Evolutionary conservation across 352 stramenopile species (phyloP).

Genomic region (Pythium grandisporangium): DNA sequence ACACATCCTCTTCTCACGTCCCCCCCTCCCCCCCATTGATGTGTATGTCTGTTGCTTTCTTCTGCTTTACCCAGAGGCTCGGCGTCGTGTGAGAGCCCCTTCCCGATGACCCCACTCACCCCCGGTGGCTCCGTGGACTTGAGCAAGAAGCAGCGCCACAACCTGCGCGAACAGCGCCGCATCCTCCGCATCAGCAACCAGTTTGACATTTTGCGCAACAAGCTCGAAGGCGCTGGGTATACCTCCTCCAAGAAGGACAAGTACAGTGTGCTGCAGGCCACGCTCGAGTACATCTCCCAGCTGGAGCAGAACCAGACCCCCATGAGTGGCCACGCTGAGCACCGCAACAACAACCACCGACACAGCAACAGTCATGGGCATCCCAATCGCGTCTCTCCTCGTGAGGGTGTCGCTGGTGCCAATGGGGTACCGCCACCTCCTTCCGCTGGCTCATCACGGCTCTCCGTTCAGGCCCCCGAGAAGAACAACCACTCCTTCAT

Average conservation of each 20-base stretch:
- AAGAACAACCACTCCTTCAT: constrained; percentile 48
- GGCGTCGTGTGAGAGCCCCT: constrained; percentile 66
- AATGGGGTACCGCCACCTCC: constrained; percentile 16
- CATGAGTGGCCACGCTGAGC: constrained; percentile 7
- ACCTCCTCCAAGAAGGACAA: constrained; percentile 81
- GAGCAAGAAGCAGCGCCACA: constrained; percentile 82
- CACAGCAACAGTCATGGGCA: neutral
- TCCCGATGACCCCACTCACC: constrained; percentile 41
- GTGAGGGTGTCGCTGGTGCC: neutral
- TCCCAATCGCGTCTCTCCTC: constrained; percentile 6
- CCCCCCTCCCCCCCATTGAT: neutral
- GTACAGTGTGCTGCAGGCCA: constrained; percentile 76
- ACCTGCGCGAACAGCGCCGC: constrained; percentile 68
- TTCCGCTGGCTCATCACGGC: constrained; percentile 16
- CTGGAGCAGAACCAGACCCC: constrained; percentile 50
- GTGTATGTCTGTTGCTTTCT: neutral
- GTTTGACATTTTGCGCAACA: constrained; percentile 72
- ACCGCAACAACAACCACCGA: constrained; percentile 1
- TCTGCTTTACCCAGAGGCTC: too few relatives aligned
- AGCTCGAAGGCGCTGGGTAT: constrained; percentile 65
- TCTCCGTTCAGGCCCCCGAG: constrained; percentile 43
- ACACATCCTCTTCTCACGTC: neutral
- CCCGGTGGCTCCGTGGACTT: constrained; percentile 45
- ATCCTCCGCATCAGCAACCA: constrained; percentile 81
- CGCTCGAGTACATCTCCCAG: constrained; percentile 73